These are phyloP conservation scores for Daldinia decipiens DNA, from an alignment of 495 filamentous ascomycete genomes.

Conservation along the genomic window DNA sequence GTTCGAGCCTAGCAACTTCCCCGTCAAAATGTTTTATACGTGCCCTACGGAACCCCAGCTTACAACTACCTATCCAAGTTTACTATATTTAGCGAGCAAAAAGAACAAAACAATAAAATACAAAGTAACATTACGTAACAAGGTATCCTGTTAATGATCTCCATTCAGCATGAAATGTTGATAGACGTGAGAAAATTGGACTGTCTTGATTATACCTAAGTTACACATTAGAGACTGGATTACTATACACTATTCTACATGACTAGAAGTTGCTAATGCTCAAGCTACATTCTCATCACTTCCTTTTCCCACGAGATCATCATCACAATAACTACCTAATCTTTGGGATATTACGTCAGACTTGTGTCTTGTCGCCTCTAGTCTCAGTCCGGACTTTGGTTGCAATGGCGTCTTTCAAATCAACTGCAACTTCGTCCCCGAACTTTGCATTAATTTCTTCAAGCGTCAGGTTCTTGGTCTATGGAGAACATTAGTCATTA, in stretches of 20 bases:
- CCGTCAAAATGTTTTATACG: background rate
- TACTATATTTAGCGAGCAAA: background rate
- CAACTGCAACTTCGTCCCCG: background rate
- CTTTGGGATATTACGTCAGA: background rate
- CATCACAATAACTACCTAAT: background rate
- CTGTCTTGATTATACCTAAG: too few species aligned
- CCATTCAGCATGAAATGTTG: too few species aligned
- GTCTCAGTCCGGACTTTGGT: background rate
- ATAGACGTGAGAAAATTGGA: too few species aligned
- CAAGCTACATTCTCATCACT: background rate
- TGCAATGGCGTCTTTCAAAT: background rate
- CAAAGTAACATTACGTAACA: too few species aligned
- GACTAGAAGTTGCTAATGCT: too few species aligned
- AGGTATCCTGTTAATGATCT: too few species aligned
- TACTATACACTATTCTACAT: too few species aligned
- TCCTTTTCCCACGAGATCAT: background rate
- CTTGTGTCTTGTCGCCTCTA: background rate
- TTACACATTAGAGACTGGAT: too few species aligned
- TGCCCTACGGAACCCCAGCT: background rate
- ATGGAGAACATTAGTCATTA: background rate
- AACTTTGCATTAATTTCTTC: constrained; percentile 2
- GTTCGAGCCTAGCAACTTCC: background rate
- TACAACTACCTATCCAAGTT: background rate
- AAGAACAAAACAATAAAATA: background rate
- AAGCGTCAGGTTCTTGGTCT: background rate